Percentiles rank a stretch among this genome's conserved stretches.
These are phyloP conservation scores for Galerina marginata DNA, from an alignment of 768 basidiomycete species.

Conservation along the genomic window DNA sequence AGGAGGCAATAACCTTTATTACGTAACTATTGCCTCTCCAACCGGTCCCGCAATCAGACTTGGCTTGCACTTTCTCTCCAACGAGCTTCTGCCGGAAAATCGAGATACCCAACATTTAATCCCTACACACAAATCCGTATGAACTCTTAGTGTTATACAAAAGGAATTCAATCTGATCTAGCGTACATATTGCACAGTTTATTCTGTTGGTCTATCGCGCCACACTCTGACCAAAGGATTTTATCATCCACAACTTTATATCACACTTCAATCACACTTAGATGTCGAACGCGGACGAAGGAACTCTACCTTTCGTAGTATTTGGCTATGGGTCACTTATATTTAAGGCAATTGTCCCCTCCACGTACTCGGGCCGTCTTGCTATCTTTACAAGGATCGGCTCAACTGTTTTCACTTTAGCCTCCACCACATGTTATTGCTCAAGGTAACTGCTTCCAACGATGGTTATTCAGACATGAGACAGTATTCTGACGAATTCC, in stretches of 20 bases:
- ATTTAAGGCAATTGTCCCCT: conserved; percentile 67
- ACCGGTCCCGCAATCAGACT: background rate
- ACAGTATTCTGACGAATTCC: background rate
- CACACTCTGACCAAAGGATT: background rate
- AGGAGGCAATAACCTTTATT: background rate
- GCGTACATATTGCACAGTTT: too few relatives aligned
- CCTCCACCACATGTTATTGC: conserved; percentile 81
- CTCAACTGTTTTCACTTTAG: conserved; percentile 41
- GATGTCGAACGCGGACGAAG: background rate
- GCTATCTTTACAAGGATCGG: background rate
- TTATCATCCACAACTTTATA: background rate
- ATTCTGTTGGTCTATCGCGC: too few relatives aligned
- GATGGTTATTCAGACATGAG: background rate
- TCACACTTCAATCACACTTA: too few relatives aligned
- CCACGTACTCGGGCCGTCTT: background rate
- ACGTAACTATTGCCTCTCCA: background rate
- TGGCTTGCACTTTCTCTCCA: background rate
- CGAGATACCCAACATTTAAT: too few relatives aligned
- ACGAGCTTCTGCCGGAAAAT: background rate
- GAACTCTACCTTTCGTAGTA: conserved; percentile 59
- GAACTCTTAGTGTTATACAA: too few relatives aligned
- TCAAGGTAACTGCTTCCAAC: conserved; percentile 50
- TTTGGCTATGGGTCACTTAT: conserved; percentile 95
- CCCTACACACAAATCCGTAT: too few relatives aligned
- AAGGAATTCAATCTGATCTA: too few relatives aligned